phyloP scores from a whole-genome alignment of 345 rosid genomes.

The Melaleuca quinquenervia region DNA sequence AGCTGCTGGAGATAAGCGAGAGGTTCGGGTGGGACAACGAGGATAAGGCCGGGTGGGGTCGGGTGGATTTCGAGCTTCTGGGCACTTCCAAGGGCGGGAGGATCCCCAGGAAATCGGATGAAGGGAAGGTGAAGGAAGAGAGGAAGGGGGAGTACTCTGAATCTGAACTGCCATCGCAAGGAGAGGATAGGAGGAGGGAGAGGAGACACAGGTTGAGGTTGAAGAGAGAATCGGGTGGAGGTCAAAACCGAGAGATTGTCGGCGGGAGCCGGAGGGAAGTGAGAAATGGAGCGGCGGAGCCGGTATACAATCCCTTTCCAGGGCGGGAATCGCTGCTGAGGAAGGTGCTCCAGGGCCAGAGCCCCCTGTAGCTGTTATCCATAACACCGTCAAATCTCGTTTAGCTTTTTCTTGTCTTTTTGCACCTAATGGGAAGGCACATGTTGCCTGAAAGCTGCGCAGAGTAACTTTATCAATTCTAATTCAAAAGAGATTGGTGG shows the following conservation, averaged over 20 bases:
- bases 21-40: constrained; percentile 83
- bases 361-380: background rate
- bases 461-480: background rate
- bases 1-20: constrained; percentile 59
- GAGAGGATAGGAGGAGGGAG: constrained; percentile 5
- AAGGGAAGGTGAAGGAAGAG: constrained; percentile 5
- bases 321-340: constrained; percentile 51
- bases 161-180: background rate
- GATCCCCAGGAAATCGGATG: constrained; percentile 44
- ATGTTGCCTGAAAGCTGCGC: background rate
- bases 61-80: constrained; percentile 49
- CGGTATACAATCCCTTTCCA: constrained; percentile 39
- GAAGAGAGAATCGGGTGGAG: background rate
- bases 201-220: constrained; percentile 14
- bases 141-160: constrained; percentile 9
- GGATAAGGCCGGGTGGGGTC: constrained; percentile 61
- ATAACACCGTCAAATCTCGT: background rate
- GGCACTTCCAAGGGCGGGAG: constrained; percentile 73
- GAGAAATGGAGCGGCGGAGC: background rate
- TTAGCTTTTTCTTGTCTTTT: background rate
- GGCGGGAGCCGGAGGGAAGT: background rate
- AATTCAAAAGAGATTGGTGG: background rate
- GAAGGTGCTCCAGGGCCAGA: constrained; percentile 23
- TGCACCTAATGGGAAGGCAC: background rate
- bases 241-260: background rate